Conservation (phyloP, 2,329 filamentous ascomycete genomes). For the Xylaria sp. region DNA sequence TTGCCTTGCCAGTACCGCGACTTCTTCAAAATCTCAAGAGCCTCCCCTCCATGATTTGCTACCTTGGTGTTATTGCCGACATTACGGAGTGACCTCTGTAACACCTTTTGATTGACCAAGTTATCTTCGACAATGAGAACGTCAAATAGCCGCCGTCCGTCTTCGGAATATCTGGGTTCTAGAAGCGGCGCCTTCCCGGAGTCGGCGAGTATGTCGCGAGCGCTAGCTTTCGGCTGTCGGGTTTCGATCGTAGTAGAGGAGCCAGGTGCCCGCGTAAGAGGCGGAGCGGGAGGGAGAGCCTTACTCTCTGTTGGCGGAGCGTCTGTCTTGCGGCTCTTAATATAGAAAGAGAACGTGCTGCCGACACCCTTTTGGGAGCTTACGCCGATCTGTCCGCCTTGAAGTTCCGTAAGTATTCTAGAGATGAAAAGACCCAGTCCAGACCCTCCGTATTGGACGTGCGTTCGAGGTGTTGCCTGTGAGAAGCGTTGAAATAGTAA, state of each 20-base stretch:
- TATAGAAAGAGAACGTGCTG: constrained; percentile 78
- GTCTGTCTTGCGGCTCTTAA: constrained; percentile 67
- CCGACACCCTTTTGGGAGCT: constrained; percentile 69
- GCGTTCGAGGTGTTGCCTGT: constrained; percentile 70
- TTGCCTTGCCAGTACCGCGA: constrained; percentile 62
- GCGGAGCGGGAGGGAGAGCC: constrained; percentile 38
- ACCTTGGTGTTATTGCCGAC: constrained; percentile 66
- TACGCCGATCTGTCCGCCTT: constrained; percentile 79
- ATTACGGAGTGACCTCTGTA: constrained; percentile 66
- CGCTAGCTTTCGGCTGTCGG: constrained; percentile 32
- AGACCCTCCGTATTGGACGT: constrained; percentile 74
- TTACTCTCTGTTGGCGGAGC: constrained; percentile 47
- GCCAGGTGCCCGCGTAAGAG: constrained; percentile 41
- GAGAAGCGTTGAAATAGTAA: constrained; percentile 72
- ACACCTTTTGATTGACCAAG: constrained; percentile 68
- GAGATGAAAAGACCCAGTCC: constrained; percentile 78
- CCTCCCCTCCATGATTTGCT: constrained; percentile 69
- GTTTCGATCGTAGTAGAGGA: constrained; percentile 43
- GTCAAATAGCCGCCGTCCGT: constrained; percentile 51
- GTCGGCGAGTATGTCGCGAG: constrained; percentile 21
- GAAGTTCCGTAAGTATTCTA: constrained; percentile 74
- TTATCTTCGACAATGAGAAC: constrained; percentile 73
- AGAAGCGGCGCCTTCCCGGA: constrained; percentile 20
- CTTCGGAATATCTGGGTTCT: constrained; percentile 37
- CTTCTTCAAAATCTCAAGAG: constrained; percentile 60